Percentiles rank a stretch among this genome's conserved stretches.
Conservation (phyloP, 2,329 filamentous ascomycete species). For the Trichoderma citrinoviride region DNA sequence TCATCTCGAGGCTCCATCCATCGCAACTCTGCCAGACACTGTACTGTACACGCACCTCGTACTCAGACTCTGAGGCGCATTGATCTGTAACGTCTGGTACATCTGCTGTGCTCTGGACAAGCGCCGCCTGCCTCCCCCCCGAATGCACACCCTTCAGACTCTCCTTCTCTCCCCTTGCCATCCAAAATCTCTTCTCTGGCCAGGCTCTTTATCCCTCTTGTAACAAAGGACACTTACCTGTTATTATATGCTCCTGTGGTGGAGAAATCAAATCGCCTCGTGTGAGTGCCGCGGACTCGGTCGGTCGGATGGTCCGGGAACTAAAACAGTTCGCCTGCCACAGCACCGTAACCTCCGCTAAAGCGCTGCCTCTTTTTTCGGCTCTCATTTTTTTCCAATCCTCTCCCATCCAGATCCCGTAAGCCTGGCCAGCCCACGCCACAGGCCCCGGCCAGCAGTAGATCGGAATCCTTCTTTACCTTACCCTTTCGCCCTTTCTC, state of each 20-base stretch:
- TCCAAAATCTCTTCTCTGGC: neutral
- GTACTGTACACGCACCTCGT: neutral
- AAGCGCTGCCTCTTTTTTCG: neutral
- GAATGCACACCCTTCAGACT: conserved; percentile 1
- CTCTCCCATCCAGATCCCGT: neutral
- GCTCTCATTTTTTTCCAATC: neutral
- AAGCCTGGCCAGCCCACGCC: conserved; percentile 6
- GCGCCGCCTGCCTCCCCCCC: conserved; percentile 12
- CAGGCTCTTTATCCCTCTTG: neutral
- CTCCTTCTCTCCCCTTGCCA: neutral
- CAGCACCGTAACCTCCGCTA: conserved; percentile 22
- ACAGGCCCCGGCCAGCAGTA: neutral
- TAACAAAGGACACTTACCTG: neutral
- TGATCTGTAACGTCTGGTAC: neutral
- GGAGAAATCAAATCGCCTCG: conserved; percentile 1
- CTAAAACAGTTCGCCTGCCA: conserved; percentile 22
- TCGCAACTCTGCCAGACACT: conserved; percentile 8
- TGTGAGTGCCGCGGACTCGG: conserved; percentile 15
- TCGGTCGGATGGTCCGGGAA: conserved; percentile 26
- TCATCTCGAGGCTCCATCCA: neutral
- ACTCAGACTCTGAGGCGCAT: neutral
- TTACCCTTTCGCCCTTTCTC: conserved; percentile 2
- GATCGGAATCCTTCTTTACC: conserved; percentile 10
- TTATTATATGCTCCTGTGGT: neutral
- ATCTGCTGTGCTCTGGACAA: no score